Evolutionary conservation across 768 basidiomycete genomes (phyloP).

Genomic region (Boletus edulis): DNA sequence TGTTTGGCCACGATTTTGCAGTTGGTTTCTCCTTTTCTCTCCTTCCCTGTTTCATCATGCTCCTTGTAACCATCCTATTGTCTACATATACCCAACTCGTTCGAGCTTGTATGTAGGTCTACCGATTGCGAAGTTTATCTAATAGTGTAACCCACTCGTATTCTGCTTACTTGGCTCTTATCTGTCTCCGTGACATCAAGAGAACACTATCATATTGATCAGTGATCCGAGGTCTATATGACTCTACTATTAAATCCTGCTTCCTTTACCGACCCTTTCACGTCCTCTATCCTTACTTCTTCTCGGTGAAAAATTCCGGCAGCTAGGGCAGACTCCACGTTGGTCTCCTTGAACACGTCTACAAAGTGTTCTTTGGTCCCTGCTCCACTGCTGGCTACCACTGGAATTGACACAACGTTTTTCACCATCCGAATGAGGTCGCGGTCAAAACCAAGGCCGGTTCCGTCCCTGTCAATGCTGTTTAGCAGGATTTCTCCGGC

Average conservation of each 20-base stretch:
- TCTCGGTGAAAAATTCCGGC: slow-evolving; percentile 96
- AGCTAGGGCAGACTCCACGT: slow-evolving; percentile 88
- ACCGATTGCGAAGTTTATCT: slow-evolving; percentile 26
- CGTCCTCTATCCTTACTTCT: slow-evolving; percentile 80
- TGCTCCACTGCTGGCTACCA: slow-evolving; percentile 94
- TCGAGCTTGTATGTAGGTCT: slow-evolving; percentile 36
- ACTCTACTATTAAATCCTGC: slow-evolving; percentile 51
- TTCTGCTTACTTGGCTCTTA: background rate
- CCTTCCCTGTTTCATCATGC: slow-evolving; percentile 16
- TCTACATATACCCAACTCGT: slow-evolving; percentile 32
- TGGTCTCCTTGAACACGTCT: slow-evolving; percentile 78
- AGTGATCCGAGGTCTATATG: slow-evolving; percentile 3
- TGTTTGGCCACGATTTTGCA: slow-evolving; percentile 7
- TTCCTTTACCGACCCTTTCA: slow-evolving; percentile 58
- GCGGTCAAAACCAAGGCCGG: slow-evolving; percentile 87
- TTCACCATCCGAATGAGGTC: slow-evolving; percentile 79
- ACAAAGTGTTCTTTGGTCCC: slow-evolving; percentile 80
- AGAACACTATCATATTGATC: background rate
- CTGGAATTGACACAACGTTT: slow-evolving; percentile 77
- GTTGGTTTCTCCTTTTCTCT: slow-evolving; percentile 2
- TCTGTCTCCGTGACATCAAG: too few species aligned
- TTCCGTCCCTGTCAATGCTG: slow-evolving; percentile 95
- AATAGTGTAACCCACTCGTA: slow-evolving; percentile 29
- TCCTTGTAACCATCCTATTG: slow-evolving; percentile 31
- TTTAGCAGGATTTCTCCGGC: slow-evolving; percentile 96